These are phyloP conservation scores for Cladophialophora immunda DNA, from an alignment of 2,329 filamentous ascomycete species.

Conservation along the genomic window DNA sequence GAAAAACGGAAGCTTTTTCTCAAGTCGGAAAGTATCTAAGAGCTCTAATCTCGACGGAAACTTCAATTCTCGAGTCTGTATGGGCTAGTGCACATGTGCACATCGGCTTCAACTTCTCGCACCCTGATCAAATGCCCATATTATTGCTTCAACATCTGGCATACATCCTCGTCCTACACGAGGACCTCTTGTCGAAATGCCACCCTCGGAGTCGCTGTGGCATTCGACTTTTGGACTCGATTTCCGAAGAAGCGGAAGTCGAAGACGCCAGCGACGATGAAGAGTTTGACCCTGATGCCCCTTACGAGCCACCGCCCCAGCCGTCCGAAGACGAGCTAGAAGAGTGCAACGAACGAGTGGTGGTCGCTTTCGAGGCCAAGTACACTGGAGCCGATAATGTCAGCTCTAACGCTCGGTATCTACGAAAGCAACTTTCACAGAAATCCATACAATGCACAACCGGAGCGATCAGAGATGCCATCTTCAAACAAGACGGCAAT, in stretches of 20 bases:
- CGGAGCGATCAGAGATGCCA: constrained; percentile 16
- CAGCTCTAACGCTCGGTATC: constrained; percentile 30
- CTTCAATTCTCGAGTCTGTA: constrained; percentile 27
- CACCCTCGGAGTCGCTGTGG: constrained; percentile 34
- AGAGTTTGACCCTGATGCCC: constrained; percentile 18
- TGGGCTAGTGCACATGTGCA: constrained; percentile 38
- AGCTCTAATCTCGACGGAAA: constrained; percentile 17
- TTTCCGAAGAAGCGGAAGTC: constrained; percentile 1
- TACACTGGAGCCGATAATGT: constrained; percentile 33
- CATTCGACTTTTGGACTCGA: constrained; percentile 3
- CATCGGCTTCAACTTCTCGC: constrained; percentile 34
- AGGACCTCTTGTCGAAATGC: constrained; percentile 37
- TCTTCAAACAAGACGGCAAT: constrained; percentile 27
- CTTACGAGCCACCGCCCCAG: constrained; percentile 1
- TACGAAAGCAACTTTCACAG: constrained; percentile 7
- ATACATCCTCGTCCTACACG: constrained; percentile 36
- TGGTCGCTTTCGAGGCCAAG: constrained; percentile 28
- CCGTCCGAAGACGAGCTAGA: constrained; percentile 29
- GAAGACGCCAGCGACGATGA: constrained; percentile 22
- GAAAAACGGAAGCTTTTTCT: constrained; percentile 22
- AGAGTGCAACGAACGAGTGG: constrained; percentile 25
- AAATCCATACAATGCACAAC: not conserved
- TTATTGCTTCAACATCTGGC: constrained; percentile 35
- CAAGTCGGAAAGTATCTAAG: constrained; percentile 27
- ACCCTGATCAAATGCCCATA: constrained; percentile 28